These are phyloP conservation scores for Shiraia bambusicola DNA, from an alignment of 2,329 filamentous ascomycete species.

Conservation along the genomic window DNA sequence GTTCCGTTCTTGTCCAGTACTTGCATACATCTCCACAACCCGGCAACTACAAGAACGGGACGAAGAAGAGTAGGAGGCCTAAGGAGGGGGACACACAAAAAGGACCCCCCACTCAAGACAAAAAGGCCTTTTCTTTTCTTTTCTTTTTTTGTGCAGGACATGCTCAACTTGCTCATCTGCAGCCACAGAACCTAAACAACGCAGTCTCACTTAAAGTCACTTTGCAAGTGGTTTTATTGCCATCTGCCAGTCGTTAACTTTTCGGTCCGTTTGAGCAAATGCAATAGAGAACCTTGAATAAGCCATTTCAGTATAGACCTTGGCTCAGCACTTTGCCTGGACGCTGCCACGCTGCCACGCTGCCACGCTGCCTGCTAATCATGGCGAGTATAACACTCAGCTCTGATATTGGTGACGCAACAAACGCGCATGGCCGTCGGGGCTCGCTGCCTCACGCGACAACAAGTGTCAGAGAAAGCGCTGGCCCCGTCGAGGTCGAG, in stretches of 20 bases:
- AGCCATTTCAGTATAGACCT: neutral
- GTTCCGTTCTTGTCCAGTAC: too few species aligned
- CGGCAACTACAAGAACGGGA: too few species aligned
- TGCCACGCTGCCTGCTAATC: slow-evolving; percentile 5
- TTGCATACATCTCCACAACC: too few species aligned
- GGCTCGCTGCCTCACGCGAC: slow-evolving; percentile 12
- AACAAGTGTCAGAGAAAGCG: slow-evolving; percentile 6
- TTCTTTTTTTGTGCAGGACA: slow-evolving; percentile 1
- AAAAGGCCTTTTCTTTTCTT: slow-evolving; percentile 1
- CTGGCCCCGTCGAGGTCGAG: neutral
- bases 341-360: neutral
- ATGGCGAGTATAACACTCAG: slow-evolving; percentile 29
- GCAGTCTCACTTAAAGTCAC: neutral
- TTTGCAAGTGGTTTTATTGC: too few species aligned
- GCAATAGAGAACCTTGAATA: neutral
- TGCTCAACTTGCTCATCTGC: slow-evolving; percentile 6
- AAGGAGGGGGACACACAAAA: too few species aligned
- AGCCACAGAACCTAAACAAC: neutral
- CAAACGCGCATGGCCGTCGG: slow-evolving; percentile 11
- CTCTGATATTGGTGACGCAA: slow-evolving; percentile 23
- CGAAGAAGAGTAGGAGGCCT: too few species aligned
- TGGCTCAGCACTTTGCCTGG: too few species aligned
- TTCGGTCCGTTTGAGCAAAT: slow-evolving; percentile 7
- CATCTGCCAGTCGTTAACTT: too few species aligned
- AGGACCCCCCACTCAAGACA: too few species aligned